Evolutionary conservation across 208 protist species (phyloP).

Genomic region (Leishmania tropica): DNA sequence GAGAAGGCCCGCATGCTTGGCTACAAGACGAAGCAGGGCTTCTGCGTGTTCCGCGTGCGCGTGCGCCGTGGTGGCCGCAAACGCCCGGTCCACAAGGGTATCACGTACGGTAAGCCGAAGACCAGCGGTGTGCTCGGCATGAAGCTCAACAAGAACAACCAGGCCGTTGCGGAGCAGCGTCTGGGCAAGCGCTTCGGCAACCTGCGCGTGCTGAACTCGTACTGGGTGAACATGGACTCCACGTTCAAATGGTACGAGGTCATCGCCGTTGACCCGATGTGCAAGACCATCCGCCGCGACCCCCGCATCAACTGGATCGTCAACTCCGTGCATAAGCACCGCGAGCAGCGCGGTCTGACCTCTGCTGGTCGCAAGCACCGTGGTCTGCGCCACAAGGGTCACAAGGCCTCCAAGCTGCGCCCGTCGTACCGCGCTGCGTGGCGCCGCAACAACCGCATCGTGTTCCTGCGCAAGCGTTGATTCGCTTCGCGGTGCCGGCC

Average conservation of each 20-base stretch:
- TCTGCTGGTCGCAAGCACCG: constrained; percentile 96
- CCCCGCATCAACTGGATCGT: constrained; percentile 99
- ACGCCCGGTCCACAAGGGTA: constrained; percentile 97
- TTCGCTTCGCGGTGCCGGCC: background rate
- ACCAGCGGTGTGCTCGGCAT: constrained; percentile 97
- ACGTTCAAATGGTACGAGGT: constrained; percentile 99
- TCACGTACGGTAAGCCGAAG: constrained; percentile 99
- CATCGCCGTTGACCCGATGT: constrained; percentile 98
- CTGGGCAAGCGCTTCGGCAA: constrained; percentile 96
- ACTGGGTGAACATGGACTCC: constrained; percentile 99
- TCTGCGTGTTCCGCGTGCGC: constrained; percentile 98
- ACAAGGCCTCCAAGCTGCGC: constrained; percentile 94
- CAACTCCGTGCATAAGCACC: constrained; percentile 96
- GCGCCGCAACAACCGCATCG: constrained; percentile 98
- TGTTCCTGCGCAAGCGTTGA: constrained; percentile 94
- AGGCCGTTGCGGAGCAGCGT: constrained; percentile 97
- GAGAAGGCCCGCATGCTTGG: constrained; percentile 99
- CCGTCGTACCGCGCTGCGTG: constrained; percentile 96
- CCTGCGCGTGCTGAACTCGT: constrained; percentile 99
- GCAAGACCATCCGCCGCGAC: constrained; percentile 98
- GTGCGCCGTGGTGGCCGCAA: constrained; percentile 99
- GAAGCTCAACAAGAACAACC: constrained; percentile 97
- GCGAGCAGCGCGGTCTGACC: constrained; percentile 99
- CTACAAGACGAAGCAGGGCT: constrained; percentile 99
- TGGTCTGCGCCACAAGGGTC: constrained; percentile 96